A percentile compares a stretch with the other conserved stretches of the same genome.
These are phyloP conservation scores for Pythium pyrilobum DNA, from an alignment of 352 stramenopile genomes.

Conservation along the genomic window DNA sequence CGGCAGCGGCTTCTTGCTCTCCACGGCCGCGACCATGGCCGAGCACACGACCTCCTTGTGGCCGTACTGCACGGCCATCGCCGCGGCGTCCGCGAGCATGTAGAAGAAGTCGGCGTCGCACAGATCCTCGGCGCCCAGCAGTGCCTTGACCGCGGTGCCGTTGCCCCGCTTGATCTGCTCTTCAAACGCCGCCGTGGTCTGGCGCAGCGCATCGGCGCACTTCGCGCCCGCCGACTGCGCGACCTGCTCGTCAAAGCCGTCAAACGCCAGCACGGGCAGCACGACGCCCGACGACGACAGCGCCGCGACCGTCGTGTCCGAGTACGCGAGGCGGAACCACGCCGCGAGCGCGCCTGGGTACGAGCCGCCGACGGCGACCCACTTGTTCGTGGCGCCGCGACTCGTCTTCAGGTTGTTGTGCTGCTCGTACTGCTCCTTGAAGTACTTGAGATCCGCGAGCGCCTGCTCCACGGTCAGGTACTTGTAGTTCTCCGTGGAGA, in stretches of 20 bases:
- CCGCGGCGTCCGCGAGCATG: slow-evolving; percentile 83
- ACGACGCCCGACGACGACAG: slow-evolving; percentile 79
- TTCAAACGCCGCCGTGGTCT: slow-evolving; percentile 66
- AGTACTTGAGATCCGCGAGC: slow-evolving; percentile 80
- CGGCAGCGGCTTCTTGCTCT: slow-evolving; percentile 45
- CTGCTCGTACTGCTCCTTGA: slow-evolving; percentile 68
- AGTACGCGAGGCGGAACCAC: slow-evolving; percentile 82
- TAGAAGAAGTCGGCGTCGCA: slow-evolving; percentile 84
- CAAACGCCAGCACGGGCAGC: slow-evolving; percentile 71
- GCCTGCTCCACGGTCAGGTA: slow-evolving; percentile 84
- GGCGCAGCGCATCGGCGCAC: slow-evolving; percentile 58
- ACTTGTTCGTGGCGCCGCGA: slow-evolving; percentile 34
- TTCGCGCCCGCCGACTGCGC: slow-evolving; percentile 44
- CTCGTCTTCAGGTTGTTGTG: slow-evolving; percentile 16
- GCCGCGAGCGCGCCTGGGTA: slow-evolving; percentile 77
- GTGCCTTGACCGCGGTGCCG: slow-evolving; percentile 44
- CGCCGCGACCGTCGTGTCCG: slow-evolving; percentile 63
- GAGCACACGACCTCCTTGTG: slow-evolving; percentile 76
- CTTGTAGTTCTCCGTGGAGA: slow-evolving; percentile 67
- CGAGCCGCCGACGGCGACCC: slow-evolving; percentile 75
- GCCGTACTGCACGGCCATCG: slow-evolving; percentile 87
- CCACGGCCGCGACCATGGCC: slow-evolving; percentile 43
- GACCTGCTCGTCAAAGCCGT: slow-evolving; percentile 80
- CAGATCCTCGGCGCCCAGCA: slow-evolving; percentile 59
- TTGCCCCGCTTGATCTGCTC: slow-evolving; percentile 43